phyloP scores from a whole-genome alignment of 164 flowering plant genomes.

The Tetrastigma voinierianum region DNA sequence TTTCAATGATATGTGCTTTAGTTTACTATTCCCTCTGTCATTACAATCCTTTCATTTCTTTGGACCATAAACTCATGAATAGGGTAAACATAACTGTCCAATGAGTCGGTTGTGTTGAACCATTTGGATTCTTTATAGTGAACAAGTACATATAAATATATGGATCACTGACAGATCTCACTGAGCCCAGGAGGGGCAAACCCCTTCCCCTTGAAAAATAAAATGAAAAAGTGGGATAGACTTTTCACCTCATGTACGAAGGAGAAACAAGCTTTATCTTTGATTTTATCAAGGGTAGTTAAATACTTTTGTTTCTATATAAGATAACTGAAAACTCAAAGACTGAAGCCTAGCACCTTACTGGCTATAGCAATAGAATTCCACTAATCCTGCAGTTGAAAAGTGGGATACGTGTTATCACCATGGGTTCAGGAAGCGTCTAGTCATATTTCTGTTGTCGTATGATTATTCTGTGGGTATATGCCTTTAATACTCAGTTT shows the following conservation, averaged over 20 bases:
- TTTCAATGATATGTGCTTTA: background rate
- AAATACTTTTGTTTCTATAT: too few relatives aligned
- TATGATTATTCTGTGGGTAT: background rate
- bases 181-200: too few relatives aligned
- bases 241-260: too few relatives aligned
- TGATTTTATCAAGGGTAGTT: too few relatives aligned
- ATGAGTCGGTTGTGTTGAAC: background rate
- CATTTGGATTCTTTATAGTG: too few relatives aligned
- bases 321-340: too few relatives aligned
- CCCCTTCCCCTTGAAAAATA: too few relatives aligned
- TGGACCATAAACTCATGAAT: background rate
- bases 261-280: too few relatives aligned
- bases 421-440: background rate
- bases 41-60: background rate
- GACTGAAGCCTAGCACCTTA: background rate
- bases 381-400: background rate
- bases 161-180: too few relatives aligned
- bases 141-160: too few relatives aligned
- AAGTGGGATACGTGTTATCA: background rate
- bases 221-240: too few relatives aligned
- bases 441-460: too few relatives aligned
- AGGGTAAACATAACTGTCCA: background rate
- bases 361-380: background rate
- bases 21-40: background rate
- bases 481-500: background rate